These are phyloP conservation scores for Monascus purpureus DNA, from an alignment of 495 filamentous ascomycete genomes.

Conservation along the genomic window DNA sequence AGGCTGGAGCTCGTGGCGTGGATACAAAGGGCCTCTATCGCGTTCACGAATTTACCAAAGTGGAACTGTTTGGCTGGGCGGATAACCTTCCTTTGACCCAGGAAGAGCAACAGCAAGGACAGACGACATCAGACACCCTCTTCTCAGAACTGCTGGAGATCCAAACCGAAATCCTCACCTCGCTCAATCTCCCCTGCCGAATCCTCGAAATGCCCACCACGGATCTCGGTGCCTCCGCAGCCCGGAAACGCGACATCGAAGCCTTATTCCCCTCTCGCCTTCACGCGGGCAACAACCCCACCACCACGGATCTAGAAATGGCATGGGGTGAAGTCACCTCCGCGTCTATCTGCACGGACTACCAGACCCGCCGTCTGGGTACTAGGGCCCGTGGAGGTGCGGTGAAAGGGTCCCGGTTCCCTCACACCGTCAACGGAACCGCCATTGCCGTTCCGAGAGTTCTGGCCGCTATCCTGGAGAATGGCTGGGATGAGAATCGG, in stretches of 20 bases:
- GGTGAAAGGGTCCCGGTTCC: slow-evolving; percentile 38
- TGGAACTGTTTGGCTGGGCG: slow-evolving; percentile 87
- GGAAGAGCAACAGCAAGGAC: slow-evolving; percentile 5
- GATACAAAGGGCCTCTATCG: slow-evolving; percentile 93
- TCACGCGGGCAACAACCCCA: slow-evolving; percentile 7
- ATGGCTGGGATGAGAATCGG: slow-evolving; percentile 64
- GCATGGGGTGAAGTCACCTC: slow-evolving; percentile 94
- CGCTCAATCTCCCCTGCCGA: slow-evolving; percentile 70
- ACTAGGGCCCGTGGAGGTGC: slow-evolving; percentile 45
- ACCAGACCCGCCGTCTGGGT: slow-evolving; percentile 71
- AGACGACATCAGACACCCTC: slow-evolving; percentile 31
- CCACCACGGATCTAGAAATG: slow-evolving; percentile 37
- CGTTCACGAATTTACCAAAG: slow-evolving; percentile 98
- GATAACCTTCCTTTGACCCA: slow-evolving; percentile 27
- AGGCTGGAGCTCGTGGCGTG: slow-evolving; percentile 76
- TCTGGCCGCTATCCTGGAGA: slow-evolving; percentile 82
- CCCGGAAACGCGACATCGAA: slow-evolving; percentile 83
- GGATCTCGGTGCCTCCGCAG: slow-evolving; percentile 80
- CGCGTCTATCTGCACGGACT: slow-evolving; percentile 85
- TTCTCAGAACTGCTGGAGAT: slow-evolving; percentile 76
- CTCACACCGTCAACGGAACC: slow-evolving; percentile 87
- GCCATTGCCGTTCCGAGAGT: slow-evolving; percentile 85
- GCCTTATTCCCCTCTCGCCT: slow-evolving; percentile 79
- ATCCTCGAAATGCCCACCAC: slow-evolving; percentile 82
- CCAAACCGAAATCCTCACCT: slow-evolving; percentile 66